phyloP scores from a whole-genome alignment of 257 asterid genomes.

The Nicotiana benthamiana region DNA sequence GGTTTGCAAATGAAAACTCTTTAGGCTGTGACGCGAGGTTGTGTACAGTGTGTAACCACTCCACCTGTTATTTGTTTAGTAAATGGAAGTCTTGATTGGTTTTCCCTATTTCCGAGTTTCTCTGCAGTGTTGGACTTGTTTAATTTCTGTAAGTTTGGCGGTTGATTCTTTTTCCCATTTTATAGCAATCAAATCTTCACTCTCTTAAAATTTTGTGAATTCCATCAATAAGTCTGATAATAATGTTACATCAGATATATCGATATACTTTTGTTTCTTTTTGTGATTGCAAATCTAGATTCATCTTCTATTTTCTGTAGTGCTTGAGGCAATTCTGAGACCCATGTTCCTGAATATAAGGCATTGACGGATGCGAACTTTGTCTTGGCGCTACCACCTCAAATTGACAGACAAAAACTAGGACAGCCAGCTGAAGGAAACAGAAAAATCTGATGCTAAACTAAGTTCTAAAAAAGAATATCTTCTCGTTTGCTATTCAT shows the following conservation, averaged over 20 bases:
- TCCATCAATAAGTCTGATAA: neutral
- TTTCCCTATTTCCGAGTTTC: neutral
- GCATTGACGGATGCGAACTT: no score
- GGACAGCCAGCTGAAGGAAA: no score
- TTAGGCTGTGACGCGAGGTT: conserved; percentile 29
- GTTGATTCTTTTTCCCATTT: neutral
- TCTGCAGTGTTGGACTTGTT: neutral
- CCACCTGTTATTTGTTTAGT: conserved; percentile 30
- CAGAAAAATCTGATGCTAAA: no score
- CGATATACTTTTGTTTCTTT: neutral
- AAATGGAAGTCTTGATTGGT: conserved; percentile 41
- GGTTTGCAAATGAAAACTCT: conserved; percentile 32
- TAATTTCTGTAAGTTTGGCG: neutral
- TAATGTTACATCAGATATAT: neutral
- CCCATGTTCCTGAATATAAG: no score
- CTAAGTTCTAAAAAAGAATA: no score
- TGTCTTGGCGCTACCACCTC: no score
- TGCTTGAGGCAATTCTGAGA: no score
- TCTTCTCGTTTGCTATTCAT: no score
- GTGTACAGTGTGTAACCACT: conserved; percentile 58
- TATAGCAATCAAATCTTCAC: neutral
- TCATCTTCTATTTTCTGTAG: no score
- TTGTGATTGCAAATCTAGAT: no score
- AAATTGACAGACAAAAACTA: no score
- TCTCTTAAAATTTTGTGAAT: neutral